phyloP scores from a whole-genome alignment of 2,329 filamentous ascomycete species.

The Botryotinia narcissicola region DNA sequence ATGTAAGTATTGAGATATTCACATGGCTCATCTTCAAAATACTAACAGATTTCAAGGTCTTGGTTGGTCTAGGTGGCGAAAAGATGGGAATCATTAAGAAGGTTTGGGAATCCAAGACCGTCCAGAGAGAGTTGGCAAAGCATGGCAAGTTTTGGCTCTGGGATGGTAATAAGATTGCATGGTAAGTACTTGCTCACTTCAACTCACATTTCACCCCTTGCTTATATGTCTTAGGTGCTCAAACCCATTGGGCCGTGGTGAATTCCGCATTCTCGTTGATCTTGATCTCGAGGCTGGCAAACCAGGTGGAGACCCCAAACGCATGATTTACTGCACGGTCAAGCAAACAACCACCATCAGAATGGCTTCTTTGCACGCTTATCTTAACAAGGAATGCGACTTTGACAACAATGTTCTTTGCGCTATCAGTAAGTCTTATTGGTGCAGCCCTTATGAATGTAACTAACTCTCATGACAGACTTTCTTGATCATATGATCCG shows the following conservation, averaged over 20 bases:
- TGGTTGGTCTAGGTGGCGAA: conserved; percentile 60
- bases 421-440: conserved; percentile 61
- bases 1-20: conserved; percentile 56
- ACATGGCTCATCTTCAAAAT: conserved; percentile 1
- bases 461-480: conserved; percentile 42
- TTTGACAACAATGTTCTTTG: conserved; percentile 71
- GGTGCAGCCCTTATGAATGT: neutral
- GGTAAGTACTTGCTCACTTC: conserved; percentile 51
- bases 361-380: conserved; percentile 63
- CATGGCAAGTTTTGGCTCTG: conserved; percentile 61
- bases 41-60: conserved; percentile 50
- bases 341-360: conserved; percentile 65
- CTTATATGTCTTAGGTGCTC: conserved; percentile 43
- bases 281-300: conserved; percentile 62
- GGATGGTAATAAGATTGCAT: conserved; percentile 83
- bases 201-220: neutral
- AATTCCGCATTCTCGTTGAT: conserved; percentile 62
- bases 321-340: conserved; percentile 57
- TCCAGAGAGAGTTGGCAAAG: conserved; percentile 54
- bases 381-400: conserved; percentile 57
- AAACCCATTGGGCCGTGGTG: conserved; percentile 29
- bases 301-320: conserved; percentile 38
- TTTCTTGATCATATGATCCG: conserved; percentile 90
- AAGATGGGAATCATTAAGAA: conserved; percentile 68
- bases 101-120: conserved; percentile 66